Base-by-base conservation (phyloP, 108 stramenopile genomes). In the Nitzschia sp. region DNA sequence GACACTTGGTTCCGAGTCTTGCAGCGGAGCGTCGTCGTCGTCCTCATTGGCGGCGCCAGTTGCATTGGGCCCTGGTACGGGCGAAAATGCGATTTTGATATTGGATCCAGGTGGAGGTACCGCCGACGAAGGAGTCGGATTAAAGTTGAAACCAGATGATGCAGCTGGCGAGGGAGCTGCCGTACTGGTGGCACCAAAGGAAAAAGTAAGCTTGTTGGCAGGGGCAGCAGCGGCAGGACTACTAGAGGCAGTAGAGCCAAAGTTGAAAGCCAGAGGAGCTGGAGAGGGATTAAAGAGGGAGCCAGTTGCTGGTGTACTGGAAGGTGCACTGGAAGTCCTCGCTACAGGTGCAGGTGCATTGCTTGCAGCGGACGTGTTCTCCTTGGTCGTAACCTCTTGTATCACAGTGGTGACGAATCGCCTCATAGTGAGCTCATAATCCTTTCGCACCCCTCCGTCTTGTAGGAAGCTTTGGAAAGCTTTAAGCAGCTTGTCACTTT, bases 71-170 rank as follows among this genome's bases (percentile, higher is more conserved):
- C 54, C 1, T 5, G 66, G 38, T 17, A 62, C 42, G 2, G 61
- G 61, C 17, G 61, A 23, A 6, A 62, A 24, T 15, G 61, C 18
- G 15, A 62, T 34, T 25, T 62, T 62, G 61, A 62, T 25, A 46
- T 62, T 62, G n/a, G 61, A 19, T 15, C 61, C 61, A 0, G 61
- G 61, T 3, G 38, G n/a, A 25, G 38, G 38, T 4, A 42, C 61
- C 2, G 61, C 35, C 25, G 61, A 23, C 4, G 25, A 19, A 2
- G 56, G 26, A 62, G 61, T n/a, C 5, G 49, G 49, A 18, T 28
- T 26, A 65, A 65, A 65, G 0, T 23, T 31, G 49, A 67, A 67
- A 1, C 66, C 54, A 55, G 54, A 38, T 8, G 35, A 54, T 33
- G 54, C 17, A 9, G 54, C 26, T 38, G 66, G 54, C 15, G 66